phyloP scores from a whole-genome alignment of 169 alveolate genomes.

The Plasmodium vinckei region DNA sequence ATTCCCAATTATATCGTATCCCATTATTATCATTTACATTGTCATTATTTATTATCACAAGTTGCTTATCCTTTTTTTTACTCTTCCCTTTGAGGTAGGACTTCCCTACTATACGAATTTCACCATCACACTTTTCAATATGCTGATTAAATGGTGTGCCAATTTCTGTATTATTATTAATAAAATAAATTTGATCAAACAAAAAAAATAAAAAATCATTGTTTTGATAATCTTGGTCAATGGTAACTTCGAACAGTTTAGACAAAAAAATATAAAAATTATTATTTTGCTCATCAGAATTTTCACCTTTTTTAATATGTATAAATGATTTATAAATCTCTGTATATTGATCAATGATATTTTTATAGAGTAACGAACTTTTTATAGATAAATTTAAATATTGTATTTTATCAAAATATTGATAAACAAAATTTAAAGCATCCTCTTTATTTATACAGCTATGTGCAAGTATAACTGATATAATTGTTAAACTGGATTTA shows the following conservation, averaged over 20 bases:
- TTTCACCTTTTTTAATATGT: constrained; percentile 1
- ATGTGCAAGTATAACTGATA: constrained; percentile 9
- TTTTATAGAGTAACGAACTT: constrained; percentile 21
- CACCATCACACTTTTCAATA: too few species aligned
- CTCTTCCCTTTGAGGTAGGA: not conserved
- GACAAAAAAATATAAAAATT: too few species aligned
- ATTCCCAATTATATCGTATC: constrained; percentile 2
- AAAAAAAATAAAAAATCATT: too few species aligned
- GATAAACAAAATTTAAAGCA: not conserved
- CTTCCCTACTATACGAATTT: too few species aligned
- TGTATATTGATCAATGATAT: constrained; percentile 16
- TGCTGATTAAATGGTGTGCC: not conserved
- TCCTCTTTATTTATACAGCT: constrained; percentile 6
- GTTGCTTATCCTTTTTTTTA: not conserved
- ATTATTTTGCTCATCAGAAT: not conserved
- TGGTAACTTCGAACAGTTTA: too few species aligned
- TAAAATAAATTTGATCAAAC: too few species aligned
- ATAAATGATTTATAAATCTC: constrained; percentile 28
- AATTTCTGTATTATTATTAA: not conserved
- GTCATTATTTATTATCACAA: not conserved
- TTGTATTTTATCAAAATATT: constrained; percentile 18
- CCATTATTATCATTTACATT: not conserved
- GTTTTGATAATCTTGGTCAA: too few species aligned
- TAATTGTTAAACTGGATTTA: constrained; percentile 16
- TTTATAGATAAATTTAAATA: not conserved